A percentile compares a stretch with the other conserved stretches of the same genome.
Conservation (phyloP, 805 yeast species). For the Saccharomyces jurei region DNA sequence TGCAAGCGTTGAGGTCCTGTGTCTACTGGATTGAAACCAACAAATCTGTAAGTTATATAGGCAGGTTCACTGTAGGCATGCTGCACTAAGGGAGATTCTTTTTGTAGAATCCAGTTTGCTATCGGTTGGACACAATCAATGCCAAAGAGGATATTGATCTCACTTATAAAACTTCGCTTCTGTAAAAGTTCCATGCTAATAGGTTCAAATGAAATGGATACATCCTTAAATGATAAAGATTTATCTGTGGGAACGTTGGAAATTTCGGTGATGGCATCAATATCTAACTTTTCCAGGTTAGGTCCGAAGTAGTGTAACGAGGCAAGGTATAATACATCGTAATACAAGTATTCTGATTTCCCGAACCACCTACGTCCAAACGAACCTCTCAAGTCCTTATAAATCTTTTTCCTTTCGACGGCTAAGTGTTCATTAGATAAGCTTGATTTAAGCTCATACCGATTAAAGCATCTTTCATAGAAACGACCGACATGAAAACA, state of each 20-base stretch:
- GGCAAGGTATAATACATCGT: constrained; percentile 8
- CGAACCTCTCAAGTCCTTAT: constrained; percentile 19
- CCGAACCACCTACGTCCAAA: constrained; percentile 17
- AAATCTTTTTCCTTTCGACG: constrained; percentile 6
- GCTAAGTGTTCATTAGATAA: neutral
- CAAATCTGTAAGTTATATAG: constrained; percentile 7
- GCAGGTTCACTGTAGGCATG: constrained; percentile 6
- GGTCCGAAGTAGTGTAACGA: neutral
- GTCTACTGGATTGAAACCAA: constrained; percentile 2
- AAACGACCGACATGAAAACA: constrained; percentile 17
- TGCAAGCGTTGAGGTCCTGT: constrained; percentile 17
- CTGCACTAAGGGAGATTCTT: neutral
- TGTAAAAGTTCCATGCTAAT: neutral
- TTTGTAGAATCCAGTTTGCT: constrained; percentile 49
- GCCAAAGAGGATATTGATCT: constrained; percentile 66
- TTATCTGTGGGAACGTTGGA: neutral
- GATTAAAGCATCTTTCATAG: constrained; percentile 8
- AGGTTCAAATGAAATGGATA: neutral
- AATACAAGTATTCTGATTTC: constrained; percentile 15
- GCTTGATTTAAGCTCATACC: constrained; percentile 1
- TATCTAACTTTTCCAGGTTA: neutral
- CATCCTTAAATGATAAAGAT: neutral
- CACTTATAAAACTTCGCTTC: constrained; percentile 35
- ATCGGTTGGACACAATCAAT: constrained; percentile 69
- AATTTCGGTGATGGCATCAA: neutral